Evolutionary conservation across 495 filamentous ascomycete species (phyloP).

Genomic region (Penicillium chermesinum): DNA sequence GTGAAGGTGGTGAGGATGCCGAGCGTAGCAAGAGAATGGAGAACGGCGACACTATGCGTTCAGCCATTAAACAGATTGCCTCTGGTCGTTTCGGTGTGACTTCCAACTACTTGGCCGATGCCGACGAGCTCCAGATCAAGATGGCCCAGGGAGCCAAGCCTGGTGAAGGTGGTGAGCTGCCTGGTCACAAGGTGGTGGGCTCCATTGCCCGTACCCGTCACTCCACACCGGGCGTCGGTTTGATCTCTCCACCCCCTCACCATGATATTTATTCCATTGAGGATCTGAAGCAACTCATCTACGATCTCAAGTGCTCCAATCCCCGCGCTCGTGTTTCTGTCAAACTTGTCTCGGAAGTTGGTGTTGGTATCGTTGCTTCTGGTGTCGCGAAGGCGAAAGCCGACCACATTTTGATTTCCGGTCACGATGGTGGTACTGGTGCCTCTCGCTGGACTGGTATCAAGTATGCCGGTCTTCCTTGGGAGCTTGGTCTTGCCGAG

Average conservation of each 20-base stretch:
- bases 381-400: constrained; percentile 99
- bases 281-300: constrained; percentile 97
- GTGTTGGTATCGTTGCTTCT: constrained; percentile 96
- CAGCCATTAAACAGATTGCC: constrained; percentile 97
- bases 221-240: constrained; percentile 96
- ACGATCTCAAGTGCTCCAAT: constrained; percentile 97
- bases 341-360: constrained; percentile 97
- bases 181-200: constrained; percentile 96
- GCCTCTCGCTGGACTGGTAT: constrained; percentile 99
- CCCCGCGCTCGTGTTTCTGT: constrained; percentile 94
- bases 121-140: constrained; percentile 99
- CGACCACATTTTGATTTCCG: constrained; percentile 96
- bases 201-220: constrained; percentile 94
- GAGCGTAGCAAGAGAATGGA: constrained; percentile 82
- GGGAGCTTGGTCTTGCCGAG: constrained; percentile 96
- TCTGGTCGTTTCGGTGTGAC: constrained; percentile 98
- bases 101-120: constrained; percentile 95
- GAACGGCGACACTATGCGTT: constrained; percentile 97
- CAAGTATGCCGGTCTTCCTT: constrained; percentile 97
- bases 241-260: constrained; percentile 95
- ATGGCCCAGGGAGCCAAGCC: constrained; percentile 99
- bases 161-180: constrained; percentile 96
- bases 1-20: constrained; percentile 96
- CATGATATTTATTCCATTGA: constrained; percentile 99
- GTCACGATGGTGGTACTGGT: constrained; percentile 96